Evolutionary conservation across 2,329 filamentous ascomycete genomes (phyloP).

Genomic region (Juglanconis sp.): DNA sequence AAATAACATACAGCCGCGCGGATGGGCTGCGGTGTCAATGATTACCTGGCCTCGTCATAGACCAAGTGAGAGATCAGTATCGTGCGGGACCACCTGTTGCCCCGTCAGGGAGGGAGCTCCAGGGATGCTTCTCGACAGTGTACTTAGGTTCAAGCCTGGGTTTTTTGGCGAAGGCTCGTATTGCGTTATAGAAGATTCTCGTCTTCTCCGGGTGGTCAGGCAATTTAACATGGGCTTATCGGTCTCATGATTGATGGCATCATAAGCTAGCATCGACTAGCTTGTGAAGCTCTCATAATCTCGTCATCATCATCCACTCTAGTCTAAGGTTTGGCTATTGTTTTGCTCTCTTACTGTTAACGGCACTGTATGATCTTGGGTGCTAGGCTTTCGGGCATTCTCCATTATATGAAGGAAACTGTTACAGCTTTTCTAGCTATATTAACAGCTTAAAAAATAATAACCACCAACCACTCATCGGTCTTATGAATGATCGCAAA

Average conservation of each 20-base stretch:
- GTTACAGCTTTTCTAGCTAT: too few species aligned
- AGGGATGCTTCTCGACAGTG: neutral
- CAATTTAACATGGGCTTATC: constrained; percentile 2
- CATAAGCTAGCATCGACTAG: too few species aligned
- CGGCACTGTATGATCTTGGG: too few species aligned
- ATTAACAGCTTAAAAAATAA: too few species aligned
- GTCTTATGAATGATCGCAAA: too few species aligned
- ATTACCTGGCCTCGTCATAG: neutral
- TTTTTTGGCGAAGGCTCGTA: constrained; percentile 1
- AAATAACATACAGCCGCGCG: constrained; percentile 1
- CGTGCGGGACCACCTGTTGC: neutral
- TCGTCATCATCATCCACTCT: too few species aligned
- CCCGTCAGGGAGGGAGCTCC: neutral
- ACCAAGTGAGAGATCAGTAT: neutral
- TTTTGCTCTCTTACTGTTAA: too few species aligned
- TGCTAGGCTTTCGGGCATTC: too few species aligned
- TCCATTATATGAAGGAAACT: too few species aligned
- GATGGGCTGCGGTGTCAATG: neutral
- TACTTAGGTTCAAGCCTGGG: constrained; percentile 6
- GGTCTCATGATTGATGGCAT: neutral
- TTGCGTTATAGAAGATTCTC: constrained; percentile 2
- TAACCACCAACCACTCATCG: too few species aligned
- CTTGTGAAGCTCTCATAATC: too few species aligned
- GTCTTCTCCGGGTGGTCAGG: constrained; percentile 4
- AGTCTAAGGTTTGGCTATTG: too few species aligned